A percentile compares a stretch with the other conserved stretches of the same genome.
These are phyloP conservation scores for Volvox reticuliferus DNA, from an alignment of 139 green algal species.

Conservation along the genomic window DNA sequence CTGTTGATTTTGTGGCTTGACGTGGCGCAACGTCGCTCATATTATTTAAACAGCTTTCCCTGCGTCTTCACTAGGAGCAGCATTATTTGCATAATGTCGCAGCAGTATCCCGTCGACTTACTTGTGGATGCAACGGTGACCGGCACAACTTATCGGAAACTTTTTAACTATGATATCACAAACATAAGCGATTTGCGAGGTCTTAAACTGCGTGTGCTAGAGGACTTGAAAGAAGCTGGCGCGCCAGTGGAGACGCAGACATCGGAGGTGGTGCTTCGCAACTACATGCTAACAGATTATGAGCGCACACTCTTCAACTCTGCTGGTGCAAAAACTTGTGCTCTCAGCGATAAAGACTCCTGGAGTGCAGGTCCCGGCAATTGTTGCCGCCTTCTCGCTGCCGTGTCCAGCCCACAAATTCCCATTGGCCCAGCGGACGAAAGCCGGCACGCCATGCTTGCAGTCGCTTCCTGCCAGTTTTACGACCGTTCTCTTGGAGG, in stretches of 20 bases:
- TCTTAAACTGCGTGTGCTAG: background rate
- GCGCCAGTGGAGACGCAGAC: background rate
- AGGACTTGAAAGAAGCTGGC: conserved; percentile 4
- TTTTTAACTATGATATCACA: conserved; percentile 3
- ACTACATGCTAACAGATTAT: conserved; percentile 15
- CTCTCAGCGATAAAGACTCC: background rate
- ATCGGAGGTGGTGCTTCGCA: conserved; percentile 13
- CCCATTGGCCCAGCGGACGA: conserved; percentile 1
- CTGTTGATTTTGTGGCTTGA: too few species aligned
- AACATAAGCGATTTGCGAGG: background rate
- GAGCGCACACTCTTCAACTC: background rate
- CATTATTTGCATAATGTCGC: background rate
- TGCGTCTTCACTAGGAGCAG: background rate
- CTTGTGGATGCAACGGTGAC: background rate
- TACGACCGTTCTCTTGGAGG: background rate
- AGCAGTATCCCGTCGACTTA: background rate
- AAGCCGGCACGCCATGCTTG: background rate
- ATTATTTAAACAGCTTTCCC: too few species aligned
- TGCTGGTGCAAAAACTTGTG: background rate
- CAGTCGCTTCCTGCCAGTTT: background rate
- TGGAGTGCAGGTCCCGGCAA: background rate
- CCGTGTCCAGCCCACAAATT: background rate
- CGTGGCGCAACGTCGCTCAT: too few species aligned
- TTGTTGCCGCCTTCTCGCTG: background rate
- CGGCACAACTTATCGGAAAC: background rate